A percentile compares a stretch with the other conserved stretches of the same genome.
Conservation (phyloP, 345 rosid species). For the Physaria fendleri region DNA sequence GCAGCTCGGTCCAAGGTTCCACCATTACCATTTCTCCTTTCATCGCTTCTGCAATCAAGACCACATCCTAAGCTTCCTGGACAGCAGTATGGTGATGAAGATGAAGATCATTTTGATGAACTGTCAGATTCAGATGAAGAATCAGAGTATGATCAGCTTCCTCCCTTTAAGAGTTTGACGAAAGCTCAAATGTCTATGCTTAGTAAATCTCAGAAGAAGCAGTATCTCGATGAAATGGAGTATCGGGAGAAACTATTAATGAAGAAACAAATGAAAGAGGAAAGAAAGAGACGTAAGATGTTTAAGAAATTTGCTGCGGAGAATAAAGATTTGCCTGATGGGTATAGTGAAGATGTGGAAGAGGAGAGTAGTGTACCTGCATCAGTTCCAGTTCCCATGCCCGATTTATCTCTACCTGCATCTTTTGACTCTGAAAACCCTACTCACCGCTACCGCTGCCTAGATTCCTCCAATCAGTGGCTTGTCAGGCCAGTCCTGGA, state of each 20-base stretch:
- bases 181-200: slow-evolving; percentile 69
- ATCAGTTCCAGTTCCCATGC: slow-evolving; percentile 89
- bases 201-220: slow-evolving; percentile 71
- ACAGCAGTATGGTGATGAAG: slow-evolving; percentile 76
- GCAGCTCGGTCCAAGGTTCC: slow-evolving; percentile 67
- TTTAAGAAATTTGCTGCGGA: slow-evolving; percentile 69
- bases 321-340: slow-evolving; percentile 52
- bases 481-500: slow-evolving; percentile 94
- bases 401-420: slow-evolving; percentile 87
- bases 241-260: slow-evolving; percentile 81
- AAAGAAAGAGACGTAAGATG: slow-evolving; percentile 62
- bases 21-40: slow-evolving; percentile 82
- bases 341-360: slow-evolving; percentile 45
- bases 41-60: slow-evolving; percentile 91
- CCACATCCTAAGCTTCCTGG: slow-evolving; percentile 86
- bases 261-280: slow-evolving; percentile 90
- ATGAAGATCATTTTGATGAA: slow-evolving; percentile 67
- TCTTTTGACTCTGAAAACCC: slow-evolving; percentile 97
- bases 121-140: slow-evolving; percentile 84
- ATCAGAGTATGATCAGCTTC: slow-evolving; percentile 72
- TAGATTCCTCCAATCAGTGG: slow-evolving; percentile 85
- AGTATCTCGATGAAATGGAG: slow-evolving; percentile 81
- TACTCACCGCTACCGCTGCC: slow-evolving; percentile 84
- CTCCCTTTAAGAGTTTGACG: slow-evolving; percentile 75
- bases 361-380: slow-evolving; percentile 77